Evolutionary conservation across 805 yeast genomes (phyloP).

Genomic region (Ogataea philodendri): DNA sequence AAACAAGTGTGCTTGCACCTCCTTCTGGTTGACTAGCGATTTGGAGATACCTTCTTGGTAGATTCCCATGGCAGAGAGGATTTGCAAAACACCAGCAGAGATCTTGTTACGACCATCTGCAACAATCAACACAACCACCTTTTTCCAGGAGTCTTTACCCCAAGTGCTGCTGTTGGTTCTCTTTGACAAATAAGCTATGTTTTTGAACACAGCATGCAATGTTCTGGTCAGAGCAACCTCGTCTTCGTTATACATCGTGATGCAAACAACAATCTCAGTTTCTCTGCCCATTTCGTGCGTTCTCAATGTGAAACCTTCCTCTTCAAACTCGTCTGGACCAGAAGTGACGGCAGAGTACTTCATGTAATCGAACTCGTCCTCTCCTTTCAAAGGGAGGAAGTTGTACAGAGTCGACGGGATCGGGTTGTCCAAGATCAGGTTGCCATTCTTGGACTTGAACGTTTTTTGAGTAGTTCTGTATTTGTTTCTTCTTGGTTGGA

Average conservation of each 20-base stretch:
- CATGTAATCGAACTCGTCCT: constrained; percentile 94
- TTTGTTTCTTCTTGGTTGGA: constrained; percentile 39
- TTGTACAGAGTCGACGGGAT: constrained; percentile 85
- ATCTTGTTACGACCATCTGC: constrained; percentile 95
- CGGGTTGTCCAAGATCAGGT: constrained; percentile 89
- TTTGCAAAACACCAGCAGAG: constrained; percentile 78
- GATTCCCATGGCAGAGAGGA: constrained; percentile 91
- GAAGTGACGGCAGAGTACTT: constrained; percentile 96
- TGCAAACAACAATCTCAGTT: constrained; percentile 86
- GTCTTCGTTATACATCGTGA: constrained; percentile 97
- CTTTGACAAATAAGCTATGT: constrained; percentile 81
- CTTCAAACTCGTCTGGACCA: constrained; percentile 81
- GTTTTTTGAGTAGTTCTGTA: constrained; percentile 48
- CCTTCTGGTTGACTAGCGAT: constrained; percentile 86
- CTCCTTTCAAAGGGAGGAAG: constrained; percentile 81
- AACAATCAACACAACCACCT: constrained; percentile 85
- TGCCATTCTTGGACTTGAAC: constrained; percentile 73
- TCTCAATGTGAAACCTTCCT: constrained; percentile 80
- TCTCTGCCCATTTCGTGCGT: constrained; percentile 86
- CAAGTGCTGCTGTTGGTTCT: constrained; percentile 81
- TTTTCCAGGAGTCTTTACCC: constrained; percentile 98
- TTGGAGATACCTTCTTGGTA: constrained; percentile 98
- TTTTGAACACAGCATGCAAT: constrained; percentile 89
- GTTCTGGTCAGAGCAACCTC: constrained; percentile 89
- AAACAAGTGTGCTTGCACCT: constrained; percentile 89